Percentiles rank a stretch among this genome's conserved stretches.
Conservation (phyloP, 148 eudicot genomes). For the Agrostemma githago region DNA sequence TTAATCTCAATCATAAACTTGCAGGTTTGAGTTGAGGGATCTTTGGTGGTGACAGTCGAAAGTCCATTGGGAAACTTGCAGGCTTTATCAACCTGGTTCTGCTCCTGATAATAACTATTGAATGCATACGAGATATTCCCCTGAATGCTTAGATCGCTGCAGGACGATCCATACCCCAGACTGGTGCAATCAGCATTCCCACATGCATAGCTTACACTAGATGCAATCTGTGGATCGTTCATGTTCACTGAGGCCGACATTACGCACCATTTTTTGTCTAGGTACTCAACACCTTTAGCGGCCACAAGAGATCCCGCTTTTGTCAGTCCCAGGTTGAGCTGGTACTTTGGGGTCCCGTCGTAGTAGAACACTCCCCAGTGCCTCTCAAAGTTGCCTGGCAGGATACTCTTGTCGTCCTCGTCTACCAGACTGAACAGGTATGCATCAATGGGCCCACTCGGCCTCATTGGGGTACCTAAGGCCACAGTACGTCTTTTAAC, state of each 20-base stretch:
- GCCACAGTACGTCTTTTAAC: background rate
- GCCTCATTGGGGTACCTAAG: conserved; percentile 35
- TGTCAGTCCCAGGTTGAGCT: conserved; percentile 40
- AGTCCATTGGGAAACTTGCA: conserved; percentile 51
- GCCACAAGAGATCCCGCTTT: conserved; percentile 31
- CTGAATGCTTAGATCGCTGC: conserved; percentile 36
- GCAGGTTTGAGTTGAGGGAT: conserved; percentile 60
- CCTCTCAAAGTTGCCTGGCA: conserved; percentile 37
- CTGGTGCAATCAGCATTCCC: conserved; percentile 60
- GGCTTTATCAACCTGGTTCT: conserved; percentile 55
- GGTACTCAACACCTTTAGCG: conserved; percentile 45
- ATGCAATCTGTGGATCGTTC: conserved; percentile 44
- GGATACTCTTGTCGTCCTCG: conserved; percentile 34
- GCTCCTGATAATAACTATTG: conserved; percentile 59
- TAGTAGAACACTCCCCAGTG: conserved; percentile 40
- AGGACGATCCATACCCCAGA: conserved; percentile 64
- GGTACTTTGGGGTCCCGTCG: conserved; percentile 37
- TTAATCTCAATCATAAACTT: conserved; percentile 50
- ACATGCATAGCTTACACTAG: conserved; percentile 65
- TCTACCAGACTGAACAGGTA: conserved; percentile 36
- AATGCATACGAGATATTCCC: conserved; percentile 51
- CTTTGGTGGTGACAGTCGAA: conserved; percentile 42
- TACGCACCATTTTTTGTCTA: conserved; percentile 56
- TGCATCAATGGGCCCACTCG: conserved; percentile 34
- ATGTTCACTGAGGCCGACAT: conserved; percentile 45